Percentiles rank a stretch among this genome's conserved stretches.
Evolutionary conservation across 495 filamentous ascomycete species (phyloP).

Genomic region (Lepraria neglecta): DNA sequence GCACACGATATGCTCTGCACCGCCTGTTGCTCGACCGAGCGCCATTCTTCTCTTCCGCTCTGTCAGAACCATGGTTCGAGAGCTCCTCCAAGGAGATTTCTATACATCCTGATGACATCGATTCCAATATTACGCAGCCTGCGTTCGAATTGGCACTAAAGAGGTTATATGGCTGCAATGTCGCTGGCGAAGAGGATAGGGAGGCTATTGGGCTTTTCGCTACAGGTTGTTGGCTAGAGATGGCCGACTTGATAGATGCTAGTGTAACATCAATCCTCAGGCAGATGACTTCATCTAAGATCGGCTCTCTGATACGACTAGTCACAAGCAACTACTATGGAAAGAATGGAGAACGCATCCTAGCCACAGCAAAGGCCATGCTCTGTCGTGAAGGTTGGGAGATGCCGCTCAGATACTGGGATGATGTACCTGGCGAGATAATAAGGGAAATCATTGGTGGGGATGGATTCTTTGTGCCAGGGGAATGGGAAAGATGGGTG

Average conservation of each 20-base stretch:
- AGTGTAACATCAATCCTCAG: conserved; percentile 49
- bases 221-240: conserved; percentile 54
- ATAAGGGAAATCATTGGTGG: conserved; percentile 52
- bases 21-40: conserved; percentile 53
- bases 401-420: conserved; percentile 52
- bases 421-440: conserved; percentile 51
- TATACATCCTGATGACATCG: conserved; percentile 52
- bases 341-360: conserved; percentile 47
- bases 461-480: conserved; percentile 55
- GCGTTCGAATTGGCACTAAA: conserved; percentile 55
- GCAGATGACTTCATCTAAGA: conserved; percentile 44
- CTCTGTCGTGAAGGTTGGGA: conserved; percentile 56
- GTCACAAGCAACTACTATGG: conserved; percentile 57
- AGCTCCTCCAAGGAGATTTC: conserved; percentile 48
- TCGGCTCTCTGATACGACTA: conserved; percentile 45
- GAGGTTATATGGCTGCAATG: conserved; percentile 48
- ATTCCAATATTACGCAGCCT: conserved; percentile 49
- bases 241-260: conserved; percentile 52
- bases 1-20: conserved; percentile 47
- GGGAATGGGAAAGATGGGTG: conserved; percentile 54
- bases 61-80: conserved; percentile 55
- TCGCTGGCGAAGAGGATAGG: conserved; percentile 44
- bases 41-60: conserved; percentile 50
- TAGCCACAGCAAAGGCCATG: conserved; percentile 53
- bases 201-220: conserved; percentile 54